Evolutionary conservation across 768 basidiomycete genomes (phyloP), one percentile per base, ranked within the genome.

Genomic region (Suillus occidentalis): DNA sequence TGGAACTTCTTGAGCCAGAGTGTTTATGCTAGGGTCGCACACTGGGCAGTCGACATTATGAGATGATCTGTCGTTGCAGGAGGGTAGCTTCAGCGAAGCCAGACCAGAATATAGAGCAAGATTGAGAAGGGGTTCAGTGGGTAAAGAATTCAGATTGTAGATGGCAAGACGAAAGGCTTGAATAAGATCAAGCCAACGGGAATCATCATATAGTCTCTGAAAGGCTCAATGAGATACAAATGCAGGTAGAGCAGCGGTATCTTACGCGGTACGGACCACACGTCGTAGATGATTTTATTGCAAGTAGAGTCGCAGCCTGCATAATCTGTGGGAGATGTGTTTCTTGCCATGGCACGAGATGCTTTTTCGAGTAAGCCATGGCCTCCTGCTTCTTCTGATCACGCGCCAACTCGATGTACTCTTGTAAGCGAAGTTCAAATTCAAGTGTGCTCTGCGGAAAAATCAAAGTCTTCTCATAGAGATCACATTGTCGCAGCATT

Each of bases 371-470:
- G 77, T 99, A 97, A 1, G 85, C 81, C 67, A 99, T 94, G 10
- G 97, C 97, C 62, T 92, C 91, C 53, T 80, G 72, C 12, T 79
- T 81, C 73, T 89, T 87, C 42, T 87, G 75, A 4, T 82, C 78
- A 42, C 97, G 83, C 40, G 89, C 87, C 6, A 99, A 84, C 77
- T 99, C 97, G 72, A 99, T 95, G 75, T 91, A 98, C 77, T 98
- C 95, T 77, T 99, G 97, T 49, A 97, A 83, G 53, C 97, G 88
- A 56, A 99, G 87, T 69, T 95, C 92, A 76, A 99, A 99, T 80
- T 99, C 97, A 52, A 99, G 87, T 10, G 94, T 90, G 78, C 91
- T 95, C 95, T 98, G 76, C 55, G 63, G 60, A 63, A 59, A 56
- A 39, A 40, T 69, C 66, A 70, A 67, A 66, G 69, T 64, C 64